These are phyloP conservation scores for Ceratobasidium papillatum DNA, from an alignment of 1,284 basidiomycete genomes.

Conservation along the genomic window DNA sequence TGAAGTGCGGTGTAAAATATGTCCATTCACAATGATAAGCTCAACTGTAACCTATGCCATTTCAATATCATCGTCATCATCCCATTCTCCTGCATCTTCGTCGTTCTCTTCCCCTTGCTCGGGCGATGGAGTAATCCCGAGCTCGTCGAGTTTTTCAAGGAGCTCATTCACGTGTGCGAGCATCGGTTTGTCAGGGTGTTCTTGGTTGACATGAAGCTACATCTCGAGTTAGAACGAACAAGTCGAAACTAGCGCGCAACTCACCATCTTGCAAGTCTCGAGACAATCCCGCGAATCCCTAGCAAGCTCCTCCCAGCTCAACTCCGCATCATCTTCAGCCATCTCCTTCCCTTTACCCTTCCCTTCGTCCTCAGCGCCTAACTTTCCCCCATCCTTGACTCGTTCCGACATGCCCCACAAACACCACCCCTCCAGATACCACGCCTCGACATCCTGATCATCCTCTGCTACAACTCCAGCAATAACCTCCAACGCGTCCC, in stretches of 20 bases:
- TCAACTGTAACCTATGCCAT: conserved; percentile 56
- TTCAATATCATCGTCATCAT: conserved; percentile 72
- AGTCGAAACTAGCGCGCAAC: conserved; percentile 48
- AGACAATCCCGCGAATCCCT: conserved; percentile 82
- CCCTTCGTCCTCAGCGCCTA: conserved; percentile 58
- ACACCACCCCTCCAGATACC: conserved; percentile 96
- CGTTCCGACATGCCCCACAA: conserved; percentile 83
- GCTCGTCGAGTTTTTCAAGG: conserved; percentile 69
- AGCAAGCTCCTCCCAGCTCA: conserved; percentile 81
- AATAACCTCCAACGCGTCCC: conserved; percentile 77
- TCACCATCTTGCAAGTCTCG: conserved; percentile 80
- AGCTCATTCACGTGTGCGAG: conserved; percentile 81
- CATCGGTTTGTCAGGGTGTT: conserved; percentile 80
- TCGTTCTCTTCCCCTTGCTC: conserved; percentile 63
- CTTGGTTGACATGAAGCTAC: conserved; percentile 76
- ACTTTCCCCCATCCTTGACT: conserved; percentile 52
- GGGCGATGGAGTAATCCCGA: conserved; percentile 73
- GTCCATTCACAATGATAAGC: conserved; percentile 23
- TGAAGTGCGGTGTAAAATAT: neutral
- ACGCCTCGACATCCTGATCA: conserved; percentile 89
- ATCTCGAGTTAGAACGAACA: conserved; percentile 36
- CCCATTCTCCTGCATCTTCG: conserved; percentile 50
- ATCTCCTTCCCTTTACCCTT: conserved; percentile 54
- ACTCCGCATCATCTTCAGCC: conserved; percentile 60
- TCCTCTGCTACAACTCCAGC: conserved; percentile 83